A percentile compares a stretch with the other conserved stretches of the same genome.
phyloP scores from a whole-genome alignment of 2,329 filamentous ascomycete genomes.

The Phaeophleospora eucalypticola region DNA sequence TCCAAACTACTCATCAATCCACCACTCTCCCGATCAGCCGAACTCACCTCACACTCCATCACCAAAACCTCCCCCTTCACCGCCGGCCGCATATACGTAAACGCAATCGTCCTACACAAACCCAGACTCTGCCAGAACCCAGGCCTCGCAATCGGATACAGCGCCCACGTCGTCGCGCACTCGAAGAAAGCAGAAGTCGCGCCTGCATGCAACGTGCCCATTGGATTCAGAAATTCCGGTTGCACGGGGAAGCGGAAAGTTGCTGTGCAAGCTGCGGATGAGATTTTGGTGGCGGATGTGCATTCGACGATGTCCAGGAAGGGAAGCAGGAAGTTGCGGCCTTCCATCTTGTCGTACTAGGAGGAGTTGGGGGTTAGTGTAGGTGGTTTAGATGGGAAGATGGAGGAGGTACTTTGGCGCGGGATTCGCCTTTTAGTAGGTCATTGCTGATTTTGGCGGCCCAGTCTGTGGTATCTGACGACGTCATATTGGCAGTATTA shows the following conservation, averaged over 20 bases:
- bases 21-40: not conserved
- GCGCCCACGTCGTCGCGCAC: conserved; percentile 17
- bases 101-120: conserved; percentile 17
- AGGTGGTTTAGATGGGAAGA: not conserved
- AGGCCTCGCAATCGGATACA: conserved; percentile 15
- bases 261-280: conserved; percentile 10
- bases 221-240: conserved; percentile 22
- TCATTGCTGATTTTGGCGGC: conserved; percentile 13
- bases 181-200: conserved; percentile 23
- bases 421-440: conserved; percentile 13
- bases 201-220: conserved; percentile 21
- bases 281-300: conserved; percentile 8
- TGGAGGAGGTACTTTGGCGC: conserved; percentile 7
- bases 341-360: conserved; percentile 16
- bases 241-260: conserved; percentile 19
- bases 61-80: conserved; percentile 18
- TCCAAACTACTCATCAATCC: not conserved
- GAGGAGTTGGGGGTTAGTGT: not conserved
- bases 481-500: not conserved
- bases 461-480: not conserved
- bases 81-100: conserved; percentile 21
- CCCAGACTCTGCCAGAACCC: conserved; percentile 21
- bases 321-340: conserved; percentile 18
- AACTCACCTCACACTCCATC: conserved; percentile 24
- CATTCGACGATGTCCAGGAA: conserved; percentile 18